These are phyloP conservation scores for Lactuca saligna DNA, from an alignment of 129 eudicot genomes.

Conservation along the genomic window DNA sequence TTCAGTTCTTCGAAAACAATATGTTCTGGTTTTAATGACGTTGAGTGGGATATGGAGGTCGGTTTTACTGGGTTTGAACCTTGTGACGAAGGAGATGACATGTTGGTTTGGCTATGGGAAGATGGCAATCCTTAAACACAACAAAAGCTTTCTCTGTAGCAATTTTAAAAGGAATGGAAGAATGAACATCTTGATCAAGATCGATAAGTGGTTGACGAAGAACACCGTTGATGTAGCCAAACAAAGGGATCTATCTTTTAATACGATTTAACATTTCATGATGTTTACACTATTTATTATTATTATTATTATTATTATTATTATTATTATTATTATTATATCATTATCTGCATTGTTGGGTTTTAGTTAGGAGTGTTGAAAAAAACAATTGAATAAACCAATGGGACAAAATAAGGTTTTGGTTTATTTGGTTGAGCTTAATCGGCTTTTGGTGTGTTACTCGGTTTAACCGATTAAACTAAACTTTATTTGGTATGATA, in stretches of 20 bases:
- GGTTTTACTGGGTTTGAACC: slow-evolving; percentile 7
- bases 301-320: not conserved
- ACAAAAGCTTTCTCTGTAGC: not conserved
- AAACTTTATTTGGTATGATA: no score
- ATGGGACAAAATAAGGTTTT: no score
- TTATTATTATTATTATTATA: not conserved
- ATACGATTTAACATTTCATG: not conserved
- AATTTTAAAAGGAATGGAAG: not conserved
- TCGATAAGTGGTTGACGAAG: not conserved
- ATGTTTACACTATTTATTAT: not conserved
- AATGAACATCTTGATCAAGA: not conserved
- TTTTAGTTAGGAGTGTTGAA: no score
- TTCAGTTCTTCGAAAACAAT: not conserved
- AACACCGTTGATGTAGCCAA: not conserved
- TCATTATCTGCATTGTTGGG: no score
- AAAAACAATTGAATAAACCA: no score
- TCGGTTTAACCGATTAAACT: no score
- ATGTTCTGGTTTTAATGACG: slow-evolving; percentile 11
- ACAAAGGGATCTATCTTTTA: not conserved
- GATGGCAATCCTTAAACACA: slow-evolving; percentile 8
- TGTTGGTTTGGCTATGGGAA: slow-evolving; percentile 30
- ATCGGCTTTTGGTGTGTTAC: no score
- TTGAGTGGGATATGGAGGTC: slow-evolving; percentile 23
- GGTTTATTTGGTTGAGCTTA: no score
- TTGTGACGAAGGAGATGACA: slow-evolving; percentile 26